A percentile compares a stretch with the other conserved stretches of the same genome.
Conservation (phyloP, 2,329 filamentous ascomycete genomes). For the Talaromyces sp. region DNA sequence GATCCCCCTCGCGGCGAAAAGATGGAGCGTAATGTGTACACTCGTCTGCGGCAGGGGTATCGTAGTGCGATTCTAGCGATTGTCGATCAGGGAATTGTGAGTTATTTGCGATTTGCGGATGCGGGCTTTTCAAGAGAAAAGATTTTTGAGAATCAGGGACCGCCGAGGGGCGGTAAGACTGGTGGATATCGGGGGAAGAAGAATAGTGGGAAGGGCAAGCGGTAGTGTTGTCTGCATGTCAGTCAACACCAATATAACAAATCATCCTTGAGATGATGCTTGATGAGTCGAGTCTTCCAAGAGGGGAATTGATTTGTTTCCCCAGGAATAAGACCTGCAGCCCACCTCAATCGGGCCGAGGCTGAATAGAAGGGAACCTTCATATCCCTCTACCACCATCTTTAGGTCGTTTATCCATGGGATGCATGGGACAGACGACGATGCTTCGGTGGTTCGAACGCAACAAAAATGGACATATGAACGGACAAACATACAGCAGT, state of each 20-base stretch:
- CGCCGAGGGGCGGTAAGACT: constrained; percentile 32
- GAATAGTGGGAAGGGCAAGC: constrained; percentile 32
- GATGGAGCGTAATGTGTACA: constrained; percentile 60
- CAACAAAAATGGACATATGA: background rate
- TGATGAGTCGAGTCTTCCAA: background rate
- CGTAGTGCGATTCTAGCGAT: constrained; percentile 82
- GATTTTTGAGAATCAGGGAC: constrained; percentile 50
- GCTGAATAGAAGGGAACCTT: constrained; percentile 28
- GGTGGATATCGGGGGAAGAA: constrained; percentile 26
- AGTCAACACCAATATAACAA: background rate
- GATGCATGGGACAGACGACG: constrained; percentile 30
- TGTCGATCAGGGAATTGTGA: constrained; percentile 85
- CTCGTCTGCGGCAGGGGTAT: constrained; percentile 78
- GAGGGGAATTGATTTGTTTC: constrained; percentile 26
- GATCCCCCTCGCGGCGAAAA: constrained; percentile 57
- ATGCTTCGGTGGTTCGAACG: constrained; percentile 32
- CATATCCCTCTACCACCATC: constrained; percentile 46
- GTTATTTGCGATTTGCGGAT: constrained; percentile 79
- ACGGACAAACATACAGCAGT: background rate
- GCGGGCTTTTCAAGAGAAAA: constrained; percentile 74
- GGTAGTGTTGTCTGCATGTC: constrained; percentile 27
- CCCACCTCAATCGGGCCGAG: constrained; percentile 25
- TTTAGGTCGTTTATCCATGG: constrained; percentile 50
- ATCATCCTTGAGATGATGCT: too few species aligned
- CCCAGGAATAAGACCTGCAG: constrained; percentile 30